Conservation (phyloP, 495 filamentous ascomycete species). For the Penicillium cosmopolitanum region DNA sequence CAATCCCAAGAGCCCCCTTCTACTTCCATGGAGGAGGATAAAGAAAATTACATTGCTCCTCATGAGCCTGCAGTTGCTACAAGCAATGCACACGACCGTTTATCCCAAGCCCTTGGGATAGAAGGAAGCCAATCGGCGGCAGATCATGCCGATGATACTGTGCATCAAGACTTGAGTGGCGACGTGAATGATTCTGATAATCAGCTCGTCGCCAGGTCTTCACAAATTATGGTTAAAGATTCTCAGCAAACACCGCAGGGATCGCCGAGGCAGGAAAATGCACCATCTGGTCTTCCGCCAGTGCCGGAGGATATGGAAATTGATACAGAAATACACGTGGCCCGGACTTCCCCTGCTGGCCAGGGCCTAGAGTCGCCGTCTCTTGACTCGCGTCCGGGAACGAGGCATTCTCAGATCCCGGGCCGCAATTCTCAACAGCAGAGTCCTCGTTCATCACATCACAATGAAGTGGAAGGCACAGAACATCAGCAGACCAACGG, state of each 20-base stretch:
- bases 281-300: slow-evolving; percentile 4
- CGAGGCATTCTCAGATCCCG: not conserved
- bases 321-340: slow-evolving; percentile 24
- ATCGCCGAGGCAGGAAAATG: slow-evolving; percentile 10
- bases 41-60: slow-evolving; percentile 49
- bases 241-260: slow-evolving; percentile 49
- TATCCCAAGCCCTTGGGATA: slow-evolving; percentile 46
- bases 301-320: slow-evolving; percentile 13
- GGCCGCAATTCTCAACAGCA: slow-evolving; percentile 1
- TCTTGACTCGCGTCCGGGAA: slow-evolving; percentile 18
- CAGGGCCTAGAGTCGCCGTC: slow-evolving; percentile 32
- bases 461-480: not conserved
- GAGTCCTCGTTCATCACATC: not conserved
- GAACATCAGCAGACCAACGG: slow-evolving; percentile 17
- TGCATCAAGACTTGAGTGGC: slow-evolving; percentile 8
- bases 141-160: slow-evolving; percentile 2
- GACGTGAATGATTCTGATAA: slow-evolving; percentile 11
- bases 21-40: slow-evolving; percentile 49
- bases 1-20: slow-evolving; percentile 31
- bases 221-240: slow-evolving; percentile 50
- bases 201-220: slow-evolving; percentile 26
- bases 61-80: slow-evolving; percentile 32
- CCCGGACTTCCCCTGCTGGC: slow-evolving; percentile 35
- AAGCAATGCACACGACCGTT: slow-evolving; percentile 41
- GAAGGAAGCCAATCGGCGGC: slow-evolving; percentile 22